Conservation (phyloP, 768 basidiomycete species). For the Lactarius vividus region DNA sequence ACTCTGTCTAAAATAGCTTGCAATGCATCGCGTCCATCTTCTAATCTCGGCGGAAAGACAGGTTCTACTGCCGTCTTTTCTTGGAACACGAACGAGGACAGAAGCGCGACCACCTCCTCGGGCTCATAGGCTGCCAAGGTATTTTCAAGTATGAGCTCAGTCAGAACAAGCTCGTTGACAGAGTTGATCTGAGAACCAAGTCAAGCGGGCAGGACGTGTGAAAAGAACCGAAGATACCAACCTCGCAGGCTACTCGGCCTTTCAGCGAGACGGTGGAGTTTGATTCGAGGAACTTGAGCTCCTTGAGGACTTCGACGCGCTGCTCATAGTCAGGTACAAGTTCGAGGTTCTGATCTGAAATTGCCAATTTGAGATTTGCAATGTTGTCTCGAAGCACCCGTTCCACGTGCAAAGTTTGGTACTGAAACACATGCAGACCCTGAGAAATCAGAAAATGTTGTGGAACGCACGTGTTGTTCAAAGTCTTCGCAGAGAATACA, state of each 20-base stretch:
- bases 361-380: conserved; percentile 70
- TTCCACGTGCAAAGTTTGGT: conserved; percentile 68
- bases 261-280: conserved; percentile 95
- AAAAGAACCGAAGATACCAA: conserved; percentile 34
- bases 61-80: conserved; percentile 96
- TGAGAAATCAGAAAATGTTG: not conserved
- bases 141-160: conserved; percentile 96
- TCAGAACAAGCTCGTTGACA: conserved; percentile 93
- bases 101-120: conserved; percentile 92
- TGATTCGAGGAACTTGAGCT: conserved; percentile 91
- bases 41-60: conserved; percentile 70
- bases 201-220: not conserved
- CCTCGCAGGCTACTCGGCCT: conserved; percentile 97
- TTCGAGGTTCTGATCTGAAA: conserved; percentile 96
- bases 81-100: conserved; percentile 97
- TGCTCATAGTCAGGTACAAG: conserved; percentile 97
- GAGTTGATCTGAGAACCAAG: conserved; percentile 81
- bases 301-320: conserved; percentile 84
- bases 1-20: conserved; percentile 75
- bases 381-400: conserved; percentile 74
- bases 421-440: conserved; percentile 48
- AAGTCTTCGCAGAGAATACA: conserved; percentile 70
- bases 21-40: conserved; percentile 78
- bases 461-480: conserved; percentile 62
- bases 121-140: conserved; percentile 87